These are phyloP conservation scores for Cytidiella melzeri DNA, from an alignment of 768 basidiomycete genomes.

Conservation along the genomic window DNA sequence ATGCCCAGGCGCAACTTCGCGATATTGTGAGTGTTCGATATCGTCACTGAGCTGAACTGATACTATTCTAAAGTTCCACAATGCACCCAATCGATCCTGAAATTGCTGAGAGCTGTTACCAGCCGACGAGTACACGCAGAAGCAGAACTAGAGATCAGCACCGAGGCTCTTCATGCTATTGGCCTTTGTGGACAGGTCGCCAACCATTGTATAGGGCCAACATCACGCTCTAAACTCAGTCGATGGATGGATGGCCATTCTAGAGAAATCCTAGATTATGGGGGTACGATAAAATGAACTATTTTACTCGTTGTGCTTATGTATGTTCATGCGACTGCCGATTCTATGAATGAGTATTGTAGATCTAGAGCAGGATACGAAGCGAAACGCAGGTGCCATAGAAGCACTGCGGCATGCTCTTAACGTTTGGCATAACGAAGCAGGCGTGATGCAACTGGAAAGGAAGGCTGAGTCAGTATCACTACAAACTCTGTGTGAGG, in stretches of 20 bases:
- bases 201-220: no score
- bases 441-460: constrained; percentile 58
- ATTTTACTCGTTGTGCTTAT: constrained; percentile 1
- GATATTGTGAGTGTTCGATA: constrained; percentile 57
- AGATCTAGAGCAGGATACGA: no score
- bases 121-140: neutral
- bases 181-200: no score
- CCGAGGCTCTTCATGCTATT: no score
- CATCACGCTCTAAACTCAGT: no score
- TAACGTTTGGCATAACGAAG: constrained; percentile 67
- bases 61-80: constrained; percentile 44
- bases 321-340: no score
- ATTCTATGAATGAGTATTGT: no score
- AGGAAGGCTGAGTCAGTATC: constrained; percentile 11
- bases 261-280: no score
- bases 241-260: no score
- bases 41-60: neutral
- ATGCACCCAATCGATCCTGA: constrained; percentile 28
- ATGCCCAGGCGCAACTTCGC: constrained; percentile 79
- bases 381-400: no score
- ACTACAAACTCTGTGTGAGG: no score
- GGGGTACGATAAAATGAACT: no score
- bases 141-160: neutral
- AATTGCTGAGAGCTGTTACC: neutral
- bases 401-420: constrained; percentile 1